Conservation (phyloP, 2,329 filamentous ascomycete genomes). For the Fusarium cyanostomum region DNA sequence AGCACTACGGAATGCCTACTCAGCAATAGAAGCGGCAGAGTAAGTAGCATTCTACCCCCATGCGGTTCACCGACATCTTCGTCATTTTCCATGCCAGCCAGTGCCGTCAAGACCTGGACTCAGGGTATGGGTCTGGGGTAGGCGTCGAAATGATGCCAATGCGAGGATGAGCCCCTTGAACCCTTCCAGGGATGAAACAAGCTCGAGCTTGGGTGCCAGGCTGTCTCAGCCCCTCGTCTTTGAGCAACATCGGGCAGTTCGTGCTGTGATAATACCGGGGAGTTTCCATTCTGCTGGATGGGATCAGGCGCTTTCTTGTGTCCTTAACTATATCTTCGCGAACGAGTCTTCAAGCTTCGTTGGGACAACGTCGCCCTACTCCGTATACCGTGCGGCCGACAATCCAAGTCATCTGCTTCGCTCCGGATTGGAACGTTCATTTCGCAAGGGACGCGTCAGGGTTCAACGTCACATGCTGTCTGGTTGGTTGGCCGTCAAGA, state of each 20-base stretch:
- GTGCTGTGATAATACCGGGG: neutral
- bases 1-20: too few species aligned
- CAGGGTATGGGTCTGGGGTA: slow-evolving; percentile 38
- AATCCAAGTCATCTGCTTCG: neutral
- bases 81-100: slow-evolving; percentile 31
- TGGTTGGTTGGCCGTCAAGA: slow-evolving; percentile 3
- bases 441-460: slow-evolving; percentile 25
- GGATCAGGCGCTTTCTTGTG: neutral
- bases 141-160: slow-evolving; percentile 26
- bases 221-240: slow-evolving; percentile 3
- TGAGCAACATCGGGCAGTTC: neutral
- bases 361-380: neutral
- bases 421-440: slow-evolving; percentile 6
- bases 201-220: slow-evolving; percentile 28
- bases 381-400: neutral
- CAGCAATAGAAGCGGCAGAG: neutral
- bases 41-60: neutral
- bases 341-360: neutral
- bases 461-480: slow-evolving; percentile 24
- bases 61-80: slow-evolving; percentile 28
- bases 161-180: slow-evolving; percentile 16
- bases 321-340: neutral
- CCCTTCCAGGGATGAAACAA: slow-evolving; percentile 34
- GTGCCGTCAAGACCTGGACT: slow-evolving; percentile 20
- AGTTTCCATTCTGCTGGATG: neutral